Percentiles rank a stretch among this genome's conserved stretches.
Conservation (phyloP, 1,284 basidiomycete genomes). For the Rhodotorula sp. region DNA sequence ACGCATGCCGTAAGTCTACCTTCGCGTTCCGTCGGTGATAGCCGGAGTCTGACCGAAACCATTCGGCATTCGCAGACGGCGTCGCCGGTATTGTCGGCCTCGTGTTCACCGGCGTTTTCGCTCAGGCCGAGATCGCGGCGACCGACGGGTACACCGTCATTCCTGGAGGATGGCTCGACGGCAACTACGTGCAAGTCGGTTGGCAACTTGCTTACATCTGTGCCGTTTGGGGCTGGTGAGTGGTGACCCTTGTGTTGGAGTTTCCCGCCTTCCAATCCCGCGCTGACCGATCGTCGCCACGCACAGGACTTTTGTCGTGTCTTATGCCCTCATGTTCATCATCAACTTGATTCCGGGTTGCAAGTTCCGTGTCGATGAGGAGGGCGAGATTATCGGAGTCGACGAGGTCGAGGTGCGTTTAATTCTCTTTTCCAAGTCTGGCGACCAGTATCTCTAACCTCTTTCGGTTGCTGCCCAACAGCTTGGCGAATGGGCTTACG, state of each 20-base stretch:
- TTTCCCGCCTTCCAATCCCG: no score
- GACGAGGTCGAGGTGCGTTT: constrained; percentile 70
- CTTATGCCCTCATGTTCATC: constrained; percentile 64
- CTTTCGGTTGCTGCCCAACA: neutral
- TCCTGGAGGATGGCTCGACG: constrained; percentile 65
- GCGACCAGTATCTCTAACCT: neutral
- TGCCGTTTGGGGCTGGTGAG: constrained; percentile 60
- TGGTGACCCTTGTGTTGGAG: neutral
- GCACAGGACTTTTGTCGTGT: constrained; percentile 56
- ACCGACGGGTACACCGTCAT: constrained; percentile 61
- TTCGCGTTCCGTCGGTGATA: neutral
- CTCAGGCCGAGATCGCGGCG: constrained; percentile 72
- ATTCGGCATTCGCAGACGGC: constrained; percentile 55
- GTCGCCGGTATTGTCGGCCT: constrained; percentile 88
- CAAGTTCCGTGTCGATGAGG: constrained; percentile 74
- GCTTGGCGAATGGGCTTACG: constrained; percentile 31
- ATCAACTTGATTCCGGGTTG: constrained; percentile 77
- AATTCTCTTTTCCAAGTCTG: constrained; percentile 58
- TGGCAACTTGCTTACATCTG: constrained; percentile 80
- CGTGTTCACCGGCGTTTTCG: constrained; percentile 77
- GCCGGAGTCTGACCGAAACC: no score
- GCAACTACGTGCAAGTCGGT: constrained; percentile 71
- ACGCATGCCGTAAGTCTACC: constrained; percentile 24
- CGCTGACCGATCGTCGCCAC: no score
- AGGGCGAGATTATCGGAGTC: constrained; percentile 86